Conservation (phyloP, 2,329 filamentous ascomycete genomes). For the Verticillium nonalfalfae region DNA sequence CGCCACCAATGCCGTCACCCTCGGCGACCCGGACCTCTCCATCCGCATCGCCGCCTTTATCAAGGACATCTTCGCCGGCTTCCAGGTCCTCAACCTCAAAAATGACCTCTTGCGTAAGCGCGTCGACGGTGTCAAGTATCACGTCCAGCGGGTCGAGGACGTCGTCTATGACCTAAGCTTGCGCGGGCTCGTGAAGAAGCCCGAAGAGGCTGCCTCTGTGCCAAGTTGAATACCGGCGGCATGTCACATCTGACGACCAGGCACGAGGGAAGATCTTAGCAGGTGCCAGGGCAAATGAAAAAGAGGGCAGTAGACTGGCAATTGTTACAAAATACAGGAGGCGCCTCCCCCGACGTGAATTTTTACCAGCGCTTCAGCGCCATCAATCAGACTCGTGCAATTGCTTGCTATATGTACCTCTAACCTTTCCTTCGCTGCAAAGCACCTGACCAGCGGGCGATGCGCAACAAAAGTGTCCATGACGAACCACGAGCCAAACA, state of each 20-base stretch:
- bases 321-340: too few species aligned
- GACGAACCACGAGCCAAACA: background rate
- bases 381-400: constrained; percentile 2
- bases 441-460: background rate
- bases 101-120: constrained; percentile 86
- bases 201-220: constrained; percentile 15
- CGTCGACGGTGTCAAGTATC: constrained; percentile 92
- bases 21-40: constrained; percentile 81
- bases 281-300: too few species aligned
- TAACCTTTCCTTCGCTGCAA: background rate
- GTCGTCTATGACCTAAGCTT: constrained; percentile 94
- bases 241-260: background rate
- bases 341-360: too few species aligned
- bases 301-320: background rate
- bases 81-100: constrained; percentile 95
- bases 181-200: constrained; percentile 66
- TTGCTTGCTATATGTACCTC: constrained; percentile 8
- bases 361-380: background rate
- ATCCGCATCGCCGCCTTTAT: constrained; percentile 86
- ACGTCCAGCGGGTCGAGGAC: constrained; percentile 96
- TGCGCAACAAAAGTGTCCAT: background rate
- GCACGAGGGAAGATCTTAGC: too few species aligned
- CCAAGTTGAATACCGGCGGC: background rate
- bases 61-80: constrained; percentile 92
- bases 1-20: constrained; percentile 88